Evolutionary conservation across 441 rosid species (phyloP).

Genomic region (Francoa sonchifolia): DNA sequence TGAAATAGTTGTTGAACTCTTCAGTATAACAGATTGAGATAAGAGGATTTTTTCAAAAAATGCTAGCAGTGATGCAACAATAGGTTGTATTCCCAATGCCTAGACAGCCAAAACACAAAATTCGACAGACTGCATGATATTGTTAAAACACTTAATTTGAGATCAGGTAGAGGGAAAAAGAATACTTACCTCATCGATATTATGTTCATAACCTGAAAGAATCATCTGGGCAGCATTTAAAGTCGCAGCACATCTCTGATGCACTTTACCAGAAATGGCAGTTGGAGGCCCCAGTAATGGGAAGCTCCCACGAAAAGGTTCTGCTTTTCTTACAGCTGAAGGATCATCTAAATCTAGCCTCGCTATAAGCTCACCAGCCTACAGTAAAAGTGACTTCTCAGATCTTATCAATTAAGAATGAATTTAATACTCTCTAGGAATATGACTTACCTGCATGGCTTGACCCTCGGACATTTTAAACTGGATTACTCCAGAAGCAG

Average conservation of each 20-base stretch:
- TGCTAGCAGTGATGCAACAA: neutral
- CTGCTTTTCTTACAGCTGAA: conserved; percentile 98
- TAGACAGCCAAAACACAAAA: neutral
- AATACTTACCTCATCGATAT: conserved; percentile 69
- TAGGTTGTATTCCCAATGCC: neutral
- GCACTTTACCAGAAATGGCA: conserved; percentile 93
- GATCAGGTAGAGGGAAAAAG: conserved; percentile 11
- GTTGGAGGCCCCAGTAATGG: conserved; percentile 90
- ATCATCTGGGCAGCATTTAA: conserved; percentile 93
- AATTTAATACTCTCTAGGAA: conserved; percentile 3
- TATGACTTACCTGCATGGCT: conserved; percentile 82
- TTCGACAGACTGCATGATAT: neutral
- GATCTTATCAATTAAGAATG: conserved; percentile 1
- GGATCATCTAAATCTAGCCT: conserved; percentile 96
- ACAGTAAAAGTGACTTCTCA: conserved; percentile 16
- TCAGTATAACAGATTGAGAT: conserved; percentile 9
- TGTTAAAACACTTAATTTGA: conserved; percentile 5
- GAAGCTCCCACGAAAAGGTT: conserved; percentile 86
- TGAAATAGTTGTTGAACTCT: conserved; percentile 22
- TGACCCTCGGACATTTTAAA: conserved; percentile 98
- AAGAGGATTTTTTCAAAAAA: neutral
- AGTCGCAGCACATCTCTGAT: conserved; percentile 98
- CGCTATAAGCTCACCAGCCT: conserved; percentile 99
- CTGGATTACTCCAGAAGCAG: conserved; percentile 85
- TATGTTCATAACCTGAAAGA: conserved; percentile 97